Evolutionary conservation across 768 basidiomycete genomes (phyloP).

Genomic region (Tricholoma furcatifolium): DNA sequence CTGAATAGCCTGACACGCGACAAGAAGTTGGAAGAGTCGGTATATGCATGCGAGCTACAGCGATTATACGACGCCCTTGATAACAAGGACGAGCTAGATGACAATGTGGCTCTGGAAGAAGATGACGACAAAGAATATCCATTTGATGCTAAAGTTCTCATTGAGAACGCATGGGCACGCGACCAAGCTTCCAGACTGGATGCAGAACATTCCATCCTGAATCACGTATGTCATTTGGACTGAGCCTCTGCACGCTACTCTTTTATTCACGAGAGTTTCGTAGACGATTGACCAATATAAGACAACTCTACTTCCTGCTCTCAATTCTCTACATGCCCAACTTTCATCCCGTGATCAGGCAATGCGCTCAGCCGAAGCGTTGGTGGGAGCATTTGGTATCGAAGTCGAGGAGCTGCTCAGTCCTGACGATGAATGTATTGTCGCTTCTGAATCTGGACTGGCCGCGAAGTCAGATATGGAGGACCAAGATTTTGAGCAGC

Average conservation of each 20-base stretch:
- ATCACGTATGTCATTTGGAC: slow-evolving; percentile 20
- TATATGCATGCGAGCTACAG: slow-evolving; percentile 13
- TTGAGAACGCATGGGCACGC: slow-evolving; percentile 29
- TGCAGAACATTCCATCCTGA: slow-evolving; percentile 19
- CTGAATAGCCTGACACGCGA: not conserved
- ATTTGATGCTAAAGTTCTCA: slow-evolving; percentile 22
- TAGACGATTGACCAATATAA: slow-evolving; percentile 21
- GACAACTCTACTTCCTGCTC: slow-evolving; percentile 21
- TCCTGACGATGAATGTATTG: not conserved
- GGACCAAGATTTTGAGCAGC: slow-evolving; percentile 13
- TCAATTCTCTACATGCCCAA: slow-evolving; percentile 21
- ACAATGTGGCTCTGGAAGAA: slow-evolving; percentile 2
- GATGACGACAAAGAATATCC: not conserved
- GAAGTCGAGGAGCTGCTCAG: slow-evolving; percentile 28
- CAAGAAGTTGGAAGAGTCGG: slow-evolving; percentile 10
- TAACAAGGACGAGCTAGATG: not conserved
- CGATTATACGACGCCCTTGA: slow-evolving; percentile 7
- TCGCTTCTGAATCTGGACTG: not conserved
- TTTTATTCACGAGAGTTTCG: not conserved
- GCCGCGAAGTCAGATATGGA: not conserved
- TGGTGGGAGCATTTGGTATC: slow-evolving; percentile 31
- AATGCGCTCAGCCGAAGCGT: slow-evolving; percentile 27
- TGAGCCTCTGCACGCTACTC: not conserved
- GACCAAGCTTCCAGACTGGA: slow-evolving; percentile 29
- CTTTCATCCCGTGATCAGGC: slow-evolving; percentile 15